Conservation (phyloP, 2,329 filamentous ascomycete genomes). For the Neopestalotiopsis sp. region DNA sequence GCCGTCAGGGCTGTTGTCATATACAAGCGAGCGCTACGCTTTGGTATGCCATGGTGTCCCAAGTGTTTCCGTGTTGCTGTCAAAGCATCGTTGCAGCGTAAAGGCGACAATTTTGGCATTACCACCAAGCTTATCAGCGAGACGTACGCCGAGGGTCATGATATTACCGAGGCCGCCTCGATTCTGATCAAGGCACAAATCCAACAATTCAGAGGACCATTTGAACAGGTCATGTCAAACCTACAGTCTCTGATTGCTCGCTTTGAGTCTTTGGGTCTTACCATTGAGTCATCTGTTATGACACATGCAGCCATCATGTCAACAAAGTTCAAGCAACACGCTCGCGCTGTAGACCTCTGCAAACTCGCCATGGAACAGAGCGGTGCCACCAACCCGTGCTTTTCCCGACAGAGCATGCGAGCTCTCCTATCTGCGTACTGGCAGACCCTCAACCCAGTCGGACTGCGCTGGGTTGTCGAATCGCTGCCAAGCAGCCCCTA, state of each 20-base stretch:
- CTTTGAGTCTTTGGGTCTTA: conserved; percentile 33
- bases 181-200: conserved; percentile 31
- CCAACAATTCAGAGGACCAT: conserved; percentile 24
- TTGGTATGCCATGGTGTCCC: conserved; percentile 41
- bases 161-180: conserved; percentile 43
- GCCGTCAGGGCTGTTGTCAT: conserved; percentile 40
- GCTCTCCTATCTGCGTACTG: conserved; percentile 31
- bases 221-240: conserved; percentile 28
- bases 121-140: conserved; percentile 46
- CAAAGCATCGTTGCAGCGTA: conserved; percentile 43
- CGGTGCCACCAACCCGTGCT: conserved; percentile 30
- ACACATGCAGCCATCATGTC: conserved; percentile 32
- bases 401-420: conserved; percentile 29
- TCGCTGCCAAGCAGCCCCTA: conserved; percentile 27
- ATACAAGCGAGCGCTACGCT: conserved; percentile 42
- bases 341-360: conserved; percentile 33
- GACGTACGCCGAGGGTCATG: conserved; percentile 44
- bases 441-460: conserved; percentile 24
- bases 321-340: conserved; percentile 26
- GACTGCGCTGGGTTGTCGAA: conserved; percentile 28
- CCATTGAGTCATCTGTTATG: conserved; percentile 28
- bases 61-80: conserved; percentile 55
- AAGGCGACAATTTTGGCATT: conserved; percentile 31
- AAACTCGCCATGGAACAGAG: conserved; percentile 29
- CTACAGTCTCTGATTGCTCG: conserved; percentile 31